Evolutionary conservation across 495 filamentous ascomycete species (phyloP), one percentile per base, ranked within the genome.

Genomic region (Glutinoglossum americanum): DNA sequence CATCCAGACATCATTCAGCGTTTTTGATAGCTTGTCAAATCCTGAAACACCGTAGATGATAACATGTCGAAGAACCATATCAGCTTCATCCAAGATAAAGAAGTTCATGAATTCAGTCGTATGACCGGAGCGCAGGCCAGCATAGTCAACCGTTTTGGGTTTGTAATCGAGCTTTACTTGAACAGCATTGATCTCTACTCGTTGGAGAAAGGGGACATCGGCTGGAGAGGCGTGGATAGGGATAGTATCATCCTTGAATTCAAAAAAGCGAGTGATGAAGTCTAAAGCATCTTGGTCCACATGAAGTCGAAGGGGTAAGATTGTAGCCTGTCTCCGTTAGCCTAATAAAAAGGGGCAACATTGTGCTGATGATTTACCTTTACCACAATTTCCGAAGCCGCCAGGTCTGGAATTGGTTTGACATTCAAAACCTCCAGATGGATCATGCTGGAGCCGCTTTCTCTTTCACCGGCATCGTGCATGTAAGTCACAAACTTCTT

Each of bases 51-150:
- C 93, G 63, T 95, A 96, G 26, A 96, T 79, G 59, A 97, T 95
- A 37, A 84, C 82, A 65, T 88, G 93, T 13, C 83, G 78, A 48
- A 99, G 75, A 0, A 86, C 78, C 77, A 99, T 83, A 59, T 92
- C 81, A 1, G 89, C 78, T 56, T 84, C 80, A 59, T 99, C 90
- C 13, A 99, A 79, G 45, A 92, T 85, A 62, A 96, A 77, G 67
- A 99, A 94, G 69, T 99, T 97, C 93, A 97, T 97, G 66, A 99
- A 92, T 67, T 99, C 93, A 0, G 86, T 94, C 1, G 93, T 99
- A 59, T 87, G 89, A n/a, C 93, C 93, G 5, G 93, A 95, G n/a
- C 89, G 82, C 7, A 99, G 77, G 10, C 89, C 87, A 0, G 80
- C 84, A 64, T 97, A 99, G 69, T 99, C 88, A 26, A 99, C 85